Evolutionary conservation across 345 rosid genomes (phyloP), one percentile per base, ranked within the genome.

Genomic region (Raphanus raphanistrum): DNA sequence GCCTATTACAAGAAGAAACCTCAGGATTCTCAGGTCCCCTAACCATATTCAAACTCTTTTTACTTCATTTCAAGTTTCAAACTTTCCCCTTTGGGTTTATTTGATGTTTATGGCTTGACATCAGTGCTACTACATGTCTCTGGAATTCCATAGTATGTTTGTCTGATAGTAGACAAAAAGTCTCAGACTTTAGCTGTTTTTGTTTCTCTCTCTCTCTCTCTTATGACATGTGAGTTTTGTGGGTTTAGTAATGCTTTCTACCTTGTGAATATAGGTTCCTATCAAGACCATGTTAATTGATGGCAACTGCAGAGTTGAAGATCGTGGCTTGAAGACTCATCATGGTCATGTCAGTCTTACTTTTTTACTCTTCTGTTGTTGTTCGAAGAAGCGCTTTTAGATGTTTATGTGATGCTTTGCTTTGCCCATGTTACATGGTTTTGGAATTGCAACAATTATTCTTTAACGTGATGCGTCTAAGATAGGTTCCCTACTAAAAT

Each of bases 311-410:
- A 86, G 99, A 78, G 99, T 93, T 75, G 99, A 96, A 81, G 99
- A 96, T 86, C 96, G 98, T 32, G 99, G 99, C 65, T 84, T 96
- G 94, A 93, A 96, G 96, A 90, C 92, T n/a, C 99, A 96, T 26
- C 98, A 93, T 77, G 96, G 98, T 66, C 94, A 87, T 84, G 99
- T 96, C 76, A 88, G 97, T 86, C 26, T 31, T 77, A 0, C 9
- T 5, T 41, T 41, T 50, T 43, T 66, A 68, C 33, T 9, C 21
- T 15, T 5, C 8, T 73, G 16, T 62, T 62, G 63, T 68, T 38
- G 45, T 10, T 38, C 32, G 1, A 33, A 35, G 1, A 33, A 35
- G 41, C 68, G 70, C 17, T 67, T 36, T 32, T 45, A n/a, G 11
- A 59, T 41, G 55, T 64, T 27, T 57, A 10, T 43, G 6, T 43